phyloP scores from a whole-genome alignment of 2,329 filamentous ascomycete genomes.

The Epichloe sp. region DNA sequence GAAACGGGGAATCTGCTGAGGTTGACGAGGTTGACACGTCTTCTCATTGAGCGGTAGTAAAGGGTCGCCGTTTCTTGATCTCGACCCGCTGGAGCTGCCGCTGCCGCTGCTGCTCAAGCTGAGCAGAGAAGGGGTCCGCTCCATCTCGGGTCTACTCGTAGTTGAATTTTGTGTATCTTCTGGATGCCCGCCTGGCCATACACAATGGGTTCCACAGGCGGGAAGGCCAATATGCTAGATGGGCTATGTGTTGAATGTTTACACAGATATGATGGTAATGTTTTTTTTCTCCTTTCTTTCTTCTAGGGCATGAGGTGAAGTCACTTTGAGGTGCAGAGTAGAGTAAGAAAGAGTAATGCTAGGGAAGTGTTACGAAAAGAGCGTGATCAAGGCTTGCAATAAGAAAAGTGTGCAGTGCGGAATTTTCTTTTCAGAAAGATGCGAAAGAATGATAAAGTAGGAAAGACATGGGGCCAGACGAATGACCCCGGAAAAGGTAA shows the following conservation, averaged over 20 bases:
- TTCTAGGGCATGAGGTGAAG: neutral
- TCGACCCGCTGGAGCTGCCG: conserved; percentile 19
- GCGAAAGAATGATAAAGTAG: neutral
- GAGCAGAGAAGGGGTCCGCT: conserved; percentile 17
- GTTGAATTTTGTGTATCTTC: neutral
- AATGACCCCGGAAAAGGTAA: neutral
- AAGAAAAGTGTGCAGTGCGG: neutral
- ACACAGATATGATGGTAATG: neutral
- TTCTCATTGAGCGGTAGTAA: conserved; percentile 21
- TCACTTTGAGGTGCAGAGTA: neutral
- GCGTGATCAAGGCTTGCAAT: neutral
- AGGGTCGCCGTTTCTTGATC: conserved; percentile 19
- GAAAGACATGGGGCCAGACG: neutral
- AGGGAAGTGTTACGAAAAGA: neutral
- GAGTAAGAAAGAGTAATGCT: neutral
- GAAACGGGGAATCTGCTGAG: conserved; percentile 27
- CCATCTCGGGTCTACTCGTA: conserved; percentile 11
- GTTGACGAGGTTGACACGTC: conserved; percentile 22
- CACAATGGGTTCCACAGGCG: no score
- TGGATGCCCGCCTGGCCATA: no score
- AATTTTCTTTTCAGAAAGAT: neutral
- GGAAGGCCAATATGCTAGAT: no score
- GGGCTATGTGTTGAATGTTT: neutral
- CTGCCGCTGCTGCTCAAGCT: conserved; percentile 24
- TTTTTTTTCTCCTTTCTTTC: no score